Conservation (phyloP, 805 yeast genomes). For the Hermanozyma aechmeae region DNA sequence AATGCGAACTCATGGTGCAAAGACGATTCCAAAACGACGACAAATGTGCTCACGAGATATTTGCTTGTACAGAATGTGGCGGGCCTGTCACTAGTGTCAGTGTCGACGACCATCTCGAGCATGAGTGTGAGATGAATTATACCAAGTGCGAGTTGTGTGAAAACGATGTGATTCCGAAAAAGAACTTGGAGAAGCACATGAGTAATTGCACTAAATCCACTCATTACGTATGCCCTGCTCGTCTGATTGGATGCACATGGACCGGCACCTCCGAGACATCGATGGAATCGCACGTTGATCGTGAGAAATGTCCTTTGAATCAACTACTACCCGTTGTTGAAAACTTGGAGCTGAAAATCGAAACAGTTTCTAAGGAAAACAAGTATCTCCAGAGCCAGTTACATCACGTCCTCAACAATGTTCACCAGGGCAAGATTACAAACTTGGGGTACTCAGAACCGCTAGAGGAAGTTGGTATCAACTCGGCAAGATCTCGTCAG, state of each 20-base stretch:
- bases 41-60: not conserved
- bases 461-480: slow-evolving; percentile 33
- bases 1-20: not conserved
- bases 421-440: slow-evolving; percentile 40
- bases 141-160: slow-evolving; percentile 33
- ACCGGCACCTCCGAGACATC: slow-evolving; percentile 25
- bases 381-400: slow-evolving; percentile 32
- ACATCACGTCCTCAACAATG: slow-evolving; percentile 35
- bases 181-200: slow-evolving; percentile 29
- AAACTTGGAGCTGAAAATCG: slow-evolving; percentile 15
- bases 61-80: not conserved
- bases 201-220: slow-evolving; percentile 31
- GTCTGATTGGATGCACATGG: slow-evolving; percentile 43
- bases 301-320: slow-evolving; percentile 22
- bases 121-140: no score
- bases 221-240: slow-evolving; percentile 38
- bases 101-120: no score
- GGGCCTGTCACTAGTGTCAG: no score
- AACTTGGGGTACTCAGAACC: slow-evolving; percentile 40
- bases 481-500: slow-evolving; percentile 11
- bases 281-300: slow-evolving; percentile 24
- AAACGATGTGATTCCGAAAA: slow-evolving; percentile 31
- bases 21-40: not conserved
- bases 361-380: slow-evolving; percentile 25
- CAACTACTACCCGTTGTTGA: slow-evolving; percentile 19